phyloP scores from a whole-genome alignment of 2,329 filamentous ascomycete genomes.

The Fonsecaea erecta region DNA sequence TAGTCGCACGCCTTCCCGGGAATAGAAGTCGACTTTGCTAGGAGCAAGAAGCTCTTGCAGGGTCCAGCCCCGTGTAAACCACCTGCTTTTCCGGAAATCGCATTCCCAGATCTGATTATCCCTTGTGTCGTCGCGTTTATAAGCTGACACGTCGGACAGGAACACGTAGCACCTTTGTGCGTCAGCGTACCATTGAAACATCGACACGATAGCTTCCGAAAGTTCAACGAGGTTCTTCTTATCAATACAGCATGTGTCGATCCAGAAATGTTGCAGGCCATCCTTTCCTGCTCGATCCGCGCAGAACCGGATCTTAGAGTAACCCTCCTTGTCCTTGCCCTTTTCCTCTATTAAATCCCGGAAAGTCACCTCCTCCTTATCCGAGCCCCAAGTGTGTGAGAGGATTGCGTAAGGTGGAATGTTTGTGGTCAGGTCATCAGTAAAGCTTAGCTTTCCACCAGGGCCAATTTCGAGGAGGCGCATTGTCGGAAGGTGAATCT shows the following conservation, averaged over 20 bases:
- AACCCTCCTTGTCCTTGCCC: slow-evolving; percentile 14
- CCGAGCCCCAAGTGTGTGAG: slow-evolving; percentile 35
- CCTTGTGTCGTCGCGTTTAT: slow-evolving; percentile 14
- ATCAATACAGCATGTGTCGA: slow-evolving; percentile 39
- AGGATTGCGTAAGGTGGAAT: slow-evolving; percentile 35
- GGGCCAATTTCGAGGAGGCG: not conserved
- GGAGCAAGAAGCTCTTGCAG: slow-evolving; percentile 39
- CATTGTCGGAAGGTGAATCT: not conserved
- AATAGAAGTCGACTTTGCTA: slow-evolving; percentile 40
- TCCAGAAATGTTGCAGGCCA: slow-evolving; percentile 34
- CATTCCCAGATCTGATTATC: slow-evolving; percentile 24
- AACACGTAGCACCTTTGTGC: slow-evolving; percentile 31
- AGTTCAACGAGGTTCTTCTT: slow-evolving; percentile 33
- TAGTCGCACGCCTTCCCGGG: slow-evolving; percentile 30
- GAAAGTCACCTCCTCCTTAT: slow-evolving; percentile 28
- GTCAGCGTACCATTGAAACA: slow-evolving; percentile 38
- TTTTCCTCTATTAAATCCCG: slow-evolving; percentile 12
- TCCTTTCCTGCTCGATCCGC: slow-evolving; percentile 16
- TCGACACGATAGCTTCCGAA: slow-evolving; percentile 34
- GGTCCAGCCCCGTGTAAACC: not conserved
- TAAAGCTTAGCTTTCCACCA: not conserved
- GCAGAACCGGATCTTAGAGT: slow-evolving; percentile 17
- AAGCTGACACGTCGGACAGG: slow-evolving; percentile 29
- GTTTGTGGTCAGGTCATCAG: not conserved
- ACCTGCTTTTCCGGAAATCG: slow-evolving; percentile 10